Evolutionary conservation across 371 early-diverging fungal species (phyloP), one percentile per base, ranked within the genome.

Genomic region (Catenaria anguillulae): DNA sequence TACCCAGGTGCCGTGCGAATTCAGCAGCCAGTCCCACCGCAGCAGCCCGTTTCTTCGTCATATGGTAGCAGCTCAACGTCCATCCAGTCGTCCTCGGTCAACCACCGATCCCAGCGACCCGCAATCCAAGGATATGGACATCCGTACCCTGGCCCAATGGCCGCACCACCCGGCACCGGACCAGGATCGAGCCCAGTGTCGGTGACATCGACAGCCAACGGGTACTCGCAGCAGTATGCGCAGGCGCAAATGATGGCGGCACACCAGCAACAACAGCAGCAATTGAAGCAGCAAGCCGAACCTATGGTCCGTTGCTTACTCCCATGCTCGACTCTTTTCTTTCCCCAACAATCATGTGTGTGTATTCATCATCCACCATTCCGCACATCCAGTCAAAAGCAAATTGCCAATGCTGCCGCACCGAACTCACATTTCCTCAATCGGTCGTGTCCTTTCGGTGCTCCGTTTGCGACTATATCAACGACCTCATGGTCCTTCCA

Each of bases 391-490:
- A 43, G 21, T 8, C 10, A 43, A 43, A 43, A 19, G 29, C 4
- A 33, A 24, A 24, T 13, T 58, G 58, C 31, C 36, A 24, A 8
- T 58, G 58, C 58, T 58, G 58, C 42, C 36, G 43, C 40, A 84
- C 84, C 65, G 79, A 87, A 61, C 77, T 90, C 31, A 75, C 80
- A 45, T 87, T 84, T 61, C 89, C 88, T 0, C 70, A 70, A 31
- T 68, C 73, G 0, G 85, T 86, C 36, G 66, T 82, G 46, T 82
- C 85, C 65, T 92, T 90, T 67, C 81, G 87, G 61, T 93, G 93
- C 71, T 87, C 89, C 19, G 85, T 88, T n/a, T 93, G 93, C 74
- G 87, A 89, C 60, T 89, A 90, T 0, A 75, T 89, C 60, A 89
- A 89, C 68, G 87, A 89, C 61, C 66, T 88, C 33, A n/a, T 1